phyloP scores from a whole-genome alignment of 306 rosid species.

The Medicago lupulina region DNA sequence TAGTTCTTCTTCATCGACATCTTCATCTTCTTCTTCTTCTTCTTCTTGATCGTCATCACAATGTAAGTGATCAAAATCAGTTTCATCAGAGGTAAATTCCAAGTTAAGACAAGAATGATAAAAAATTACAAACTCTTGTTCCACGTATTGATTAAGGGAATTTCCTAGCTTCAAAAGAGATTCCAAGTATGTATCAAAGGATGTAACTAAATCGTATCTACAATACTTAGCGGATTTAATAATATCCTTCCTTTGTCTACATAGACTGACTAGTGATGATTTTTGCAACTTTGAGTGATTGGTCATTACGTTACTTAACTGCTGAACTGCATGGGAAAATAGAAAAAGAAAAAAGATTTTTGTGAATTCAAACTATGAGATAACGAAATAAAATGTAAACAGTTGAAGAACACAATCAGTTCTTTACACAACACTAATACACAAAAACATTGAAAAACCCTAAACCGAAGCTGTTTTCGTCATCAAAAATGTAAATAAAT shows the following conservation, averaged over 20 bases:
- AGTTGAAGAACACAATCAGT: too few relatives aligned
- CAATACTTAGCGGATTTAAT: conserved; percentile 38
- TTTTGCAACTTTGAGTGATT: conserved; percentile 25
- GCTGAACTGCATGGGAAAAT: too few relatives aligned
- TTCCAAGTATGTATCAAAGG: conserved; percentile 37
- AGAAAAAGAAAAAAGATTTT: too few relatives aligned
- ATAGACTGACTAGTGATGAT: conserved; percentile 39
- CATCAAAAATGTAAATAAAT: too few relatives aligned
- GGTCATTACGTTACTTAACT: too few relatives aligned
- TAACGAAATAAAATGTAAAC: too few relatives aligned
- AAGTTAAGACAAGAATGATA: conserved; percentile 8
- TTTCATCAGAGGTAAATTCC: conserved; percentile 23
- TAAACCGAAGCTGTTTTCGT: too few relatives aligned
- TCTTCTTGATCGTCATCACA: background rate
- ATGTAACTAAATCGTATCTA: conserved; percentile 39
- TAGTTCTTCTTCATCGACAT: background rate
- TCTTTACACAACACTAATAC: too few relatives aligned
- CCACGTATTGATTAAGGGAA: conserved; percentile 45
- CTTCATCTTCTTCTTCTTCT: background rate
- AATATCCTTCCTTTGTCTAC: conserved; percentile 44
- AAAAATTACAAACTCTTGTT: conserved; percentile 34
- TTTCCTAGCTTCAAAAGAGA: conserved; percentile 43
- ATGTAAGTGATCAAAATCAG: conserved; percentile 28
- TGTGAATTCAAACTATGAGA: too few relatives aligned
- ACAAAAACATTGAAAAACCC: too few relatives aligned